Conservation (phyloP, 225 moss, liverwort and hornwort species). For the Pseudoscleropodium purum region DNA sequence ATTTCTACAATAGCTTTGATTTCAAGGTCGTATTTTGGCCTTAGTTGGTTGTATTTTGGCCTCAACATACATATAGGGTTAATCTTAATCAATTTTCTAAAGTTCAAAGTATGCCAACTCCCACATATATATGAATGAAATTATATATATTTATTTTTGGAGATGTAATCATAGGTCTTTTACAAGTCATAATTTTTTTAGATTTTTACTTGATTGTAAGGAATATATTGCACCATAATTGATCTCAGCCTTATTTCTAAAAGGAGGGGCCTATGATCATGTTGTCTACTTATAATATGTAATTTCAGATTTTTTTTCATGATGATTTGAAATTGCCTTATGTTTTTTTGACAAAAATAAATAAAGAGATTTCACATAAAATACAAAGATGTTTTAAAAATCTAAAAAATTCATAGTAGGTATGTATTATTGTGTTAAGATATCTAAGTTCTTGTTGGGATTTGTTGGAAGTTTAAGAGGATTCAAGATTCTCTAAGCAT, state of each 20-base stretch:
- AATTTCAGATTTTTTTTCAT: not conserved
- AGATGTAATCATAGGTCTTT: not conserved
- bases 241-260: not conserved
- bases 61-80: accelerated
- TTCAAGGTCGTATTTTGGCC: too few species aligned
- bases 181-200: not conserved
- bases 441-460: not conserved
- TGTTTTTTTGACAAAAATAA: not conserved
- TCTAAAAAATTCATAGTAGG: too few species aligned
- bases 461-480: not conserved
- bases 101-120: not conserved
- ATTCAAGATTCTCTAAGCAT: not conserved
- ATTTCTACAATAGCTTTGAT: not conserved
- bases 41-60: too few species aligned
- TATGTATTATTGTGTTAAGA: not conserved
- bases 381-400: not conserved
- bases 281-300: not conserved
- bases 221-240: not conserved
- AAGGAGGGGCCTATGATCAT: not conserved
- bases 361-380: not conserved
- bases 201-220: not conserved
- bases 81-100: not conserved
- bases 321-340: not conserved
- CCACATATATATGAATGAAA: not conserved
- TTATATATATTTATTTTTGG: not conserved